These are phyloP conservation scores for Paracamarosporium sp. DNA, from an alignment of 2,329 filamentous ascomycete species.

Conservation along the genomic window DNA sequence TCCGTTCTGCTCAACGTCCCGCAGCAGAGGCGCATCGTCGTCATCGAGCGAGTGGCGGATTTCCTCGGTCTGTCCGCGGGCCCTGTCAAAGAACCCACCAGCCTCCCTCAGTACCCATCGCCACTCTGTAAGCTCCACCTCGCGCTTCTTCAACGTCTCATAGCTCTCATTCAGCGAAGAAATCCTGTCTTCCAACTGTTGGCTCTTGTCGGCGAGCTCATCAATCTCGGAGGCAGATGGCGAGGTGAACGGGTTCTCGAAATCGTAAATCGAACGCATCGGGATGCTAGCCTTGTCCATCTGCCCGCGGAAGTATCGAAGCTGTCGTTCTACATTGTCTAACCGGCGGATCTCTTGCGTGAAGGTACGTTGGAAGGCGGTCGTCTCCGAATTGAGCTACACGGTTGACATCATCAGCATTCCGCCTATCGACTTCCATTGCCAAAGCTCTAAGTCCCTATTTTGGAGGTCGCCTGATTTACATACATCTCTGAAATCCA, in stretches of 20 bases:
- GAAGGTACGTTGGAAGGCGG: constrained; percentile 95
- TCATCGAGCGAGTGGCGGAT: constrained; percentile 87
- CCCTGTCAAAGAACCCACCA: constrained; percentile 95
- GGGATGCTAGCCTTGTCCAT: constrained; percentile 92
- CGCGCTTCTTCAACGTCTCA: constrained; percentile 96
- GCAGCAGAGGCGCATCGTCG: constrained; percentile 90
- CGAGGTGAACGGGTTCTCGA: constrained; percentile 83
- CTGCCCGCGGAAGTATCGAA: constrained; percentile 93
- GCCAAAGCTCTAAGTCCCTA: constrained; percentile 20
- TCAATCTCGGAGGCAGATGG: constrained; percentile 96
- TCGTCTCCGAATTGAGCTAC: constrained; percentile 90
- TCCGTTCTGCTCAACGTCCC: constrained; percentile 87
- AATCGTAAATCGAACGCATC: constrained; percentile 89
- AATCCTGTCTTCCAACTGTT: constrained; percentile 90
- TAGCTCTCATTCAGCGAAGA: constrained; percentile 96
- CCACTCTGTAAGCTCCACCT: constrained; percentile 97
- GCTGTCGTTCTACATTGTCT: constrained; percentile 97
- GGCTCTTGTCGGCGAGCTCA: constrained; percentile 89
- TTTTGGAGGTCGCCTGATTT: constrained; percentile 1
- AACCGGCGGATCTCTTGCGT: constrained; percentile 96
- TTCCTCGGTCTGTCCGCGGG: constrained; percentile 95
- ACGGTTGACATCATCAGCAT: constrained; percentile 32
- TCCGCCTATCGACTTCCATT: constrained; percentile 24
- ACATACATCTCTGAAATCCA: constrained; percentile 96
- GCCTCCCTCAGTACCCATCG: constrained; percentile 97